Conservation (phyloP, 2,329 filamentous ascomycete species). For the Diaporthe helianthi region DNA sequence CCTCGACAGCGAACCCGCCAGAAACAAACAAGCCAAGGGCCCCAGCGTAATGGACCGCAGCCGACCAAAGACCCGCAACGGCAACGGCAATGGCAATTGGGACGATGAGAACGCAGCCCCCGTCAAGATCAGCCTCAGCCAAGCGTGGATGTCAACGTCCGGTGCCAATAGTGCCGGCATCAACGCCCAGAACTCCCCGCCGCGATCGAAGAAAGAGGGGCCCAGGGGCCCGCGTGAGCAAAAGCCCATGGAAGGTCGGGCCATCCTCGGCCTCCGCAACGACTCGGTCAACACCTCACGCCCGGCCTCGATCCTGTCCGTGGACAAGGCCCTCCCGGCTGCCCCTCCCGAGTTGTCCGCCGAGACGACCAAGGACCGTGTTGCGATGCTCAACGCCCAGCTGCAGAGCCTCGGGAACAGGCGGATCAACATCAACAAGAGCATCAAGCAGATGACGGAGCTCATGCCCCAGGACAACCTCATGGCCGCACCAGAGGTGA, state of each 20-base stretch:
- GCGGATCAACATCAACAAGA: constrained; percentile 73
- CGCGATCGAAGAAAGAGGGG: constrained; percentile 15
- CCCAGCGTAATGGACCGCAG: constrained; percentile 50
- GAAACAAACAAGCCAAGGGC: constrained; percentile 13
- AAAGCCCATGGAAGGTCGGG: background rate
- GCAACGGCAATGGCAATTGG: constrained; percentile 34
- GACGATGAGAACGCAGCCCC: constrained; percentile 39
- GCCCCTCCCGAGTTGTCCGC: constrained; percentile 65
- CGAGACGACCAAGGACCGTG: constrained; percentile 62
- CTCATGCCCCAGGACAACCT: constrained; percentile 76
- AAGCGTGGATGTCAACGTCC: constrained; percentile 43
- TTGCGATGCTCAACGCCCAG: constrained; percentile 70
- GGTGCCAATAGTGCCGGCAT: constrained; percentile 36
- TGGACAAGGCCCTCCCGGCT: constrained; percentile 66
- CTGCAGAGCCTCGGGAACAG: constrained; percentile 71
- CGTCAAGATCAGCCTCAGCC: constrained; percentile 45
- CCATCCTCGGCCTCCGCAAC: constrained; percentile 12
- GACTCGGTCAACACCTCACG: constrained; percentile 30
- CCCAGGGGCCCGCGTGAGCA: constrained; percentile 19
- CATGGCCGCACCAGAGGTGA: constrained; percentile 69
- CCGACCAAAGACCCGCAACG: constrained; percentile 44
- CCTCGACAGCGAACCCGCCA: constrained; percentile 11
- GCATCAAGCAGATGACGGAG: constrained; percentile 79
- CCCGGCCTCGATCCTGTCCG: constrained; percentile 45
- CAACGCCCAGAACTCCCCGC: constrained; percentile 29